Percentiles rank a stretch among this genome's conserved stretches.
phyloP scores from a whole-genome alignment of 2,329 filamentous ascomycete species.

The Colletotrichum somersetense region DNA sequence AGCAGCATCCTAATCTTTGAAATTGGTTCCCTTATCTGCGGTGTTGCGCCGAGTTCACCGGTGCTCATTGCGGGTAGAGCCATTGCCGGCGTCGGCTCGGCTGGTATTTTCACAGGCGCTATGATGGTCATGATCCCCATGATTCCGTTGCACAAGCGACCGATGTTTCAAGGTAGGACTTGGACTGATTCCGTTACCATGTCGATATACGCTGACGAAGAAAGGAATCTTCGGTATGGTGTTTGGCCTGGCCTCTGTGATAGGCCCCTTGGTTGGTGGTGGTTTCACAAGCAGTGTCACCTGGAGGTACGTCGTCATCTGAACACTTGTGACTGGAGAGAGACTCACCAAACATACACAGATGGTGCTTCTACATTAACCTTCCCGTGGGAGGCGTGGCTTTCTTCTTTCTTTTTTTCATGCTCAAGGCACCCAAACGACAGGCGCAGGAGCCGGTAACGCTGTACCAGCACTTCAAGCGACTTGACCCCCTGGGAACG shows the following conservation, averaged over 20 bases:
- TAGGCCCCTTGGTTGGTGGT: constrained; percentile 67
- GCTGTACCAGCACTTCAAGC: constrained; percentile 59
- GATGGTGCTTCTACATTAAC: constrained; percentile 72
- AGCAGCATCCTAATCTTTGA: constrained; percentile 64
- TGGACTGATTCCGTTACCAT: constrained; percentile 4
- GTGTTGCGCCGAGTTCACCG: constrained; percentile 64
- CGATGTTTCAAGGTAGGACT: constrained; percentile 64
- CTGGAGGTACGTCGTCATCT: constrained; percentile 57
- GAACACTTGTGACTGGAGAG: background rate
- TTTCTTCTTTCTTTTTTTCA: constrained; percentile 61
- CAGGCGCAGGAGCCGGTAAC: constrained; percentile 48
- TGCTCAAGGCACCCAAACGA: constrained; percentile 58
- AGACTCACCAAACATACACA: constrained; percentile 21
- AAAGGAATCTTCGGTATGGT: constrained; percentile 65
- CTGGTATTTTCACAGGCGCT: constrained; percentile 69
- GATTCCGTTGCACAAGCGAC: constrained; percentile 71
- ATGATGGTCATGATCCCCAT: constrained; percentile 69
- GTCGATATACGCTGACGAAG: background rate
- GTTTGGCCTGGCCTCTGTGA: constrained; percentile 67
- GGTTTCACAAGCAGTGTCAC: constrained; percentile 62
- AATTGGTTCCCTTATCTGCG: constrained; percentile 67
- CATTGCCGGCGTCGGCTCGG: constrained; percentile 67
- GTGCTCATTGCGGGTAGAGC: constrained; percentile 69
- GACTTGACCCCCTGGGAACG: constrained; percentile 71
- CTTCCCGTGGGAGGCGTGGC: constrained; percentile 67